Conservation (phyloP, 345 rosid genomes). For the Salix exigua region DNA sequence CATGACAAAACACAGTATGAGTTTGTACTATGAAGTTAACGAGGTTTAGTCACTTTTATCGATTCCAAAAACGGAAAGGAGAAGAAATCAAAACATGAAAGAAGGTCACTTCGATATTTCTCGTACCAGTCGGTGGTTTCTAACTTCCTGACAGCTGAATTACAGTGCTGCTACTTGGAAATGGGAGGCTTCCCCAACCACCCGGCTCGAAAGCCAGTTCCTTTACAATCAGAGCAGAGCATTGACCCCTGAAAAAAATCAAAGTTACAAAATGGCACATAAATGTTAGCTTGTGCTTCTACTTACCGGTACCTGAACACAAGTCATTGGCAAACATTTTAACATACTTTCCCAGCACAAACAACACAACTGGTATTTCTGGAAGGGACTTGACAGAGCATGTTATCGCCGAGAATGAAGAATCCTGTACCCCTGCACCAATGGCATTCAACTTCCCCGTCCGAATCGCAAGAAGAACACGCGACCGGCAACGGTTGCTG, state of each 20-base stretch:
- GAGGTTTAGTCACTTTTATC: neutral
- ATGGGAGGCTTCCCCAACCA: conserved; percentile 79
- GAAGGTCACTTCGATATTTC: neutral
- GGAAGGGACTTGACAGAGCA: conserved; percentile 93
- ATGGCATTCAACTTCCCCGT: conserved; percentile 76
- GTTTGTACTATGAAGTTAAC: neutral
- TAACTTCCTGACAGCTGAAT: neutral
- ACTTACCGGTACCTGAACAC: neutral
- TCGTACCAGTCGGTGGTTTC: neutral
- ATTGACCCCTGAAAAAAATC: conserved; percentile 60
- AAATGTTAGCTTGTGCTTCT: neutral
- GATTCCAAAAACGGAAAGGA: neutral
- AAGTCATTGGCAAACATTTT: neutral
- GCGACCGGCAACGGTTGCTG: conserved; percentile 84
- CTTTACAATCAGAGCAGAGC: conserved; percentile 72
- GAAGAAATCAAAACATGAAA: conserved; percentile 10
- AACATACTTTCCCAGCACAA: conserved; percentile 71
- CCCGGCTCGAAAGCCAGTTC: conserved; percentile 95
- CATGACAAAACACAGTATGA: neutral
- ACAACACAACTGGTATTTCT: conserved; percentile 77
- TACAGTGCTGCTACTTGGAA: conserved; percentile 28
- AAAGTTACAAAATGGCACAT: neutral
- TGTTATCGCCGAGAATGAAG: conserved; percentile 82
- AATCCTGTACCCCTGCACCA: conserved; percentile 95
- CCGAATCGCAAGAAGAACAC: conserved; percentile 64